Evolutionary conservation across 129 eudicot genomes (phyloP), one percentile per base, ranked within the genome.

Genomic region (Pseudognaphalium luteoalbum): DNA sequence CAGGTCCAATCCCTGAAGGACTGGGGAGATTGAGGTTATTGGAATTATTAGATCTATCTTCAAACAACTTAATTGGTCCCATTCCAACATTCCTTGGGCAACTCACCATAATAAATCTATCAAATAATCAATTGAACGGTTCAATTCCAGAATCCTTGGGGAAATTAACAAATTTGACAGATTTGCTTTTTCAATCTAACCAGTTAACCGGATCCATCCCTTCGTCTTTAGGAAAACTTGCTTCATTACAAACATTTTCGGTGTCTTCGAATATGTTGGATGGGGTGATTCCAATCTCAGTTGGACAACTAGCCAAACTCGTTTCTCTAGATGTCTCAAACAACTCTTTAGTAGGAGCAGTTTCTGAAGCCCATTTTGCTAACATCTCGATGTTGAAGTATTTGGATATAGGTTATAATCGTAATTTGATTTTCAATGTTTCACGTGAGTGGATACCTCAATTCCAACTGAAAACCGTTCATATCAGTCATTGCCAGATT

Each of bases 381-480:
- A 70, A 50, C 25, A 42, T 70, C 12, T 15, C 41, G 9, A 71
- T 50, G 63, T 71, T 71, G 42, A 29, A 16, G 75, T 52, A 51
- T 62, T 29, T 71, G 7, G 75, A 71, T 12, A 32, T 71, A 29
- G 34, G 76, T 72, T 56, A 6, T 4, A 72, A 56, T 19, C 35
- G 35, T 17, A 33, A 28, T 21, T 72, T 72, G 67, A 57, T 0
- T 6, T 20, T 54, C 51, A 56, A 72, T 10, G 20, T 72, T 56
- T 72, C 54, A 22, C 52, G 52, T 11, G 52, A 72, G 2, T 72
- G 76, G 66, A 60, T 59, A n/a, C 78, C 78, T 58, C 58, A 68
- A 16, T 73, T 73, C 58, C 67, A 57, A 34, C 21, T 73, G 56
- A 39, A 4, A 56, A 30, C 56, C 12, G 4, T 73, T 57, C 5